Base-by-base conservation (phyloP, 2,329 filamentous ascomycete species). In the Fusarium gaditjirri region DNA sequence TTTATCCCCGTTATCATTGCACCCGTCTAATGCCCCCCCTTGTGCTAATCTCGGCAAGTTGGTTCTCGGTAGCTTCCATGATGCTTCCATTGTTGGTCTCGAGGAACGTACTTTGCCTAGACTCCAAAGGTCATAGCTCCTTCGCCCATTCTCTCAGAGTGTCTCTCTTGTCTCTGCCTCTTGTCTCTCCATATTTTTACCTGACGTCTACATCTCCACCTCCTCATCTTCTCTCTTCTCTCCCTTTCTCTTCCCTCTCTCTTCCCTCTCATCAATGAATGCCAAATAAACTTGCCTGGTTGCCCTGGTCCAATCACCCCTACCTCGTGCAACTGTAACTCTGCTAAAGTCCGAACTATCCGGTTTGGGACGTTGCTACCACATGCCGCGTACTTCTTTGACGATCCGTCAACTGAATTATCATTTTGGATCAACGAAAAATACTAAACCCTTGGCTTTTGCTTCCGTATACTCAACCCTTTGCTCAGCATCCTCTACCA, bases 311-410 rank as follows among this genome's bases (percentile, higher is more conserved):
- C 56, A 35, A 38, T 42, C 43, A 67, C 39, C 60, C 62, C 52
- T 61, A 52, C 69, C 65, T 61, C 25, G 47, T 60, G 25, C 66
- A 38, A 61, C 63, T 60, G 25, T 61, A 41, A 61, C 65, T 67
- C 49, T 63, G 36, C 53, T 58, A 44, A 49, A 49, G 43, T 35
- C 61, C 43, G 69, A 58, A 54, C 52, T 44, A 56, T 72, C 70
- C 70, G 60, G 62, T 47, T 41, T 60, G 64, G 65, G 57, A 64
- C 41, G 53, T 57, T 36, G 44, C 49, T 68, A 29, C 52, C 65
- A 66, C 59, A 78, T 78, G 77, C 71, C 74, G 69, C 76, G 74
- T 59, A 65, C 65, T 52, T 72, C 61, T 55, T 63, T 61, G 43
- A 56, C 65, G 46, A 66, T 72, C 59, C 65, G 58, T 71, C 72